Evolutionary conservation across 2,329 filamentous ascomycete species (phyloP).

Genomic region (Neofusicoccum laricinum): DNA sequence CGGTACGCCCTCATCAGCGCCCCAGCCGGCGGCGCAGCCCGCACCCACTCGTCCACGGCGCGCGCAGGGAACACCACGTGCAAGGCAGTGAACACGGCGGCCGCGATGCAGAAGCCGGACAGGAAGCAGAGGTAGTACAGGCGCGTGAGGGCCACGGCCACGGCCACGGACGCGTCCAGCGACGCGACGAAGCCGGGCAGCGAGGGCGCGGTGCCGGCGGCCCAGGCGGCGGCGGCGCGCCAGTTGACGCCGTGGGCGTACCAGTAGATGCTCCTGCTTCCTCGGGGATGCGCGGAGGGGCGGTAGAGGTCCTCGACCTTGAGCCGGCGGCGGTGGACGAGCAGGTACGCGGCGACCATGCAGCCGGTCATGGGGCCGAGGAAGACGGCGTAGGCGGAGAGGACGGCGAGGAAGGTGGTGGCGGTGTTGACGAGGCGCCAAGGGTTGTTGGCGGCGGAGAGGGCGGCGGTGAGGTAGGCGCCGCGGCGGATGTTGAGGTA

Average conservation of each 20-base stretch:
- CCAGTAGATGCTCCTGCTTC: slow-evolving; percentile 5
- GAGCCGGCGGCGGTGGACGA: slow-evolving; percentile 21
- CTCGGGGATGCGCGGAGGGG: not conserved
- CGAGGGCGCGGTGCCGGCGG: not conserved
- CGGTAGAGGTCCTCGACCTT: not conserved
- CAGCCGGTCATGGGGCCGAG: slow-evolving; percentile 23
- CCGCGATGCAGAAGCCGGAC: no score
- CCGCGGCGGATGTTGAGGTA: slow-evolving; percentile 24
- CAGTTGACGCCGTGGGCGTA: slow-evolving; percentile 1
- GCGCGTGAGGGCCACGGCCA: no score
- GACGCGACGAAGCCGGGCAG: not conserved
- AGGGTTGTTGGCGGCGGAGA: no score
- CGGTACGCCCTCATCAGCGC: no score
- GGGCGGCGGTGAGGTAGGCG: no score
- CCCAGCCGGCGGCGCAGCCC: no score
- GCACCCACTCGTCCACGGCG: no score
- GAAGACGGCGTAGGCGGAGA: slow-evolving; percentile 27
- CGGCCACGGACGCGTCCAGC: no score
- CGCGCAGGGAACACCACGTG: no score
- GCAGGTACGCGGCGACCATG: slow-evolving; percentile 22
- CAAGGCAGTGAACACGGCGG: no score
- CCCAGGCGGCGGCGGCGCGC: not conserved
- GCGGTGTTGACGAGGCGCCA: no score
- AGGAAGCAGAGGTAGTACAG: no score
- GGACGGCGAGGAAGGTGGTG: slow-evolving; percentile 28